Evolutionary conservation across 148 eudicot genomes (phyloP), one percentile per base, ranked within the genome.

Genomic region (Amaranthus cruentus): DNA sequence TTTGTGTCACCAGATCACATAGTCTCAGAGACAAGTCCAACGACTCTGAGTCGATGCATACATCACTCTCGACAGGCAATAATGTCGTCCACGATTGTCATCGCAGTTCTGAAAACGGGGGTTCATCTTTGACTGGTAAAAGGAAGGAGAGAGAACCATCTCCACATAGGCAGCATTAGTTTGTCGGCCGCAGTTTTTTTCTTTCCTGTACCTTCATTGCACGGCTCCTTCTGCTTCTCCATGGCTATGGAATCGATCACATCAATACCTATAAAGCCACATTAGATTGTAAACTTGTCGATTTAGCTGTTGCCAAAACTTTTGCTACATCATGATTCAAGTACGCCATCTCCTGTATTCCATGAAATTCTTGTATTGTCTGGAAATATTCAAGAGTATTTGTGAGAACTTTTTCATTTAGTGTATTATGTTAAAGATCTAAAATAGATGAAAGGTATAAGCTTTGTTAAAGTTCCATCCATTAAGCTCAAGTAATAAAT

Each of bases 101-200:
- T 65, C 72, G 6, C 50, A 55, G 62, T 44, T 77, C 76, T 2
- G 47, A 11, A 38, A 64, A 73, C 10, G 77, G 73, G 58, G 72
- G 8, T 61, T 11, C 60, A 56, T 69, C 80, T 6, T 3, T 71
- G 49, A 78, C 84, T 0, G 83, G 90, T 69, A 87, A 87, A 78
- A 78, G 90, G 77, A 85, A 85, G 79, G 90, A 85, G 73, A 87
- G 88, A 71, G 81, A 75, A 13, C 72, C 72, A 2, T 82, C 77
- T 51, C 77, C 79, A 3, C 62, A 64, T 9, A 43, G 54, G 52
- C 66, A 42, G 55, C 60, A 61, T 6, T 47, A 70, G 47, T 70
- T 47, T 38, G 50, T 66, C 14, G 3, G 7, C 55, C 21, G 46
- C n/a, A 47, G 14, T 46, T 21, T 8, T 21, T 48, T 62, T 6